A percentile compares a stretch with the other conserved stretches of the same genome.
These are phyloP conservation scores for Aspergillus fischeri DNA, from an alignment of 2,329 filamentous ascomycete species.

Conservation along the genomic window DNA sequence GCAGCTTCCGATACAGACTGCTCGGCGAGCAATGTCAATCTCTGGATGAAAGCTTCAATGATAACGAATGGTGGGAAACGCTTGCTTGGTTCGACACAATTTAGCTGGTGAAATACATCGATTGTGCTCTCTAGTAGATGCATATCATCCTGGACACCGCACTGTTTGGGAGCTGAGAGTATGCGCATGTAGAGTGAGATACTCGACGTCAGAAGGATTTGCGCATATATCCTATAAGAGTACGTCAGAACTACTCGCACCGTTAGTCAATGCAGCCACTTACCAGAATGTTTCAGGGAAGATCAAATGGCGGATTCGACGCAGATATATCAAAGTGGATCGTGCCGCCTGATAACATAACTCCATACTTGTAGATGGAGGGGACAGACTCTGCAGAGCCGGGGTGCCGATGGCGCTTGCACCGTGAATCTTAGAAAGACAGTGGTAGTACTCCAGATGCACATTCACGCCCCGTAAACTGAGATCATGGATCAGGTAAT, in stretches of 20 bases:
- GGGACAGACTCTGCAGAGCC: background rate
- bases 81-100: background rate
- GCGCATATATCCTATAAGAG: constrained; percentile 17
- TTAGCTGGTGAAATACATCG: background rate
- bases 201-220: constrained; percentile 17
- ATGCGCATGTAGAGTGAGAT: constrained; percentile 15
- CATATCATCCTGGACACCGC: constrained; percentile 7
- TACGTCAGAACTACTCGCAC: background rate
- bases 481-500: constrained; percentile 22
- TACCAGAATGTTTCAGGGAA: constrained; percentile 20
- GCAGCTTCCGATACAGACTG: background rate
- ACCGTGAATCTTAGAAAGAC: constrained; percentile 21
- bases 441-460: constrained; percentile 25
- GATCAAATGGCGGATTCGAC: constrained; percentile 13
- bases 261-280: background rate
- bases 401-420: constrained; percentile 9
- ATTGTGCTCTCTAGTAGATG: constrained; percentile 13
- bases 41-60: constrained; percentile 8
- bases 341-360: constrained; percentile 21
- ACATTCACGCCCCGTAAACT: constrained; percentile 20
- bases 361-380: constrained; percentile 20
- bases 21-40: background rate
- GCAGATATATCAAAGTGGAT: constrained; percentile 20
- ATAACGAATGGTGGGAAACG: constrained; percentile 16
- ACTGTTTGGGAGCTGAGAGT: constrained; percentile 5